Evolutionary conservation across 495 filamentous ascomycete genomes (phyloP).

Genomic region (Ascodesmis nigricans): DNA sequence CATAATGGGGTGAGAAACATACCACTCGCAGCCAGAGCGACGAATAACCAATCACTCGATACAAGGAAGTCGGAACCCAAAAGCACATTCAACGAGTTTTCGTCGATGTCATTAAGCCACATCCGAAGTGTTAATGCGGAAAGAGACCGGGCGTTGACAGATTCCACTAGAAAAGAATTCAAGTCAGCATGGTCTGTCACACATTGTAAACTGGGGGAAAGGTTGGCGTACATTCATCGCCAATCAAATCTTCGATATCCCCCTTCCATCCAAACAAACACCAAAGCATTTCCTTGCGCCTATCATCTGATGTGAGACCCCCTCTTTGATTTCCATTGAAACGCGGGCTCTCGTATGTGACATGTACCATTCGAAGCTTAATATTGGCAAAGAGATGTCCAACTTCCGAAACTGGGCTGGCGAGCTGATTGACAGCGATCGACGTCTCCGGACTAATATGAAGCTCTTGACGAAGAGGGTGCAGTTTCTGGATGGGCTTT

Average conservation of each 20-base stretch:
- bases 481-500: no score
- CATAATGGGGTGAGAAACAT: no score
- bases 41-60: conserved; percentile 86
- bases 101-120: conserved; percentile 72
- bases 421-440: conserved; percentile 7
- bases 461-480: conserved; percentile 57
- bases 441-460: conserved; percentile 34
- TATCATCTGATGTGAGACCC: conserved; percentile 55
- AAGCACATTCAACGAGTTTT: conserved; percentile 20
- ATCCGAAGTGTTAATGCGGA: conserved; percentile 19
- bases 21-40: no score
- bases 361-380: conserved; percentile 11
- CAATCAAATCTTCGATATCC: conserved; percentile 60
- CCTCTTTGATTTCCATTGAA: conserved; percentile 31
- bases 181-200: conserved; percentile 4
- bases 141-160: conserved; percentile 21
- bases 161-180: conserved; percentile 17
- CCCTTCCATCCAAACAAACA: conserved; percentile 90
- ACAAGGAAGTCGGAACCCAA: conserved; percentile 53
- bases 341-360: conserved; percentile 21
- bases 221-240: conserved; percentile 45
- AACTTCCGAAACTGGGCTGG: conserved; percentile 32
- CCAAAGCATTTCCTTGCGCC: conserved; percentile 77
- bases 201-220: conserved; percentile 1
- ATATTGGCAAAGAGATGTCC: conserved; percentile 34